These are phyloP conservation scores for Thymus mandschuricus DNA, from an alignment of 257 asterid genomes.

Conservation along the genomic window DNA sequence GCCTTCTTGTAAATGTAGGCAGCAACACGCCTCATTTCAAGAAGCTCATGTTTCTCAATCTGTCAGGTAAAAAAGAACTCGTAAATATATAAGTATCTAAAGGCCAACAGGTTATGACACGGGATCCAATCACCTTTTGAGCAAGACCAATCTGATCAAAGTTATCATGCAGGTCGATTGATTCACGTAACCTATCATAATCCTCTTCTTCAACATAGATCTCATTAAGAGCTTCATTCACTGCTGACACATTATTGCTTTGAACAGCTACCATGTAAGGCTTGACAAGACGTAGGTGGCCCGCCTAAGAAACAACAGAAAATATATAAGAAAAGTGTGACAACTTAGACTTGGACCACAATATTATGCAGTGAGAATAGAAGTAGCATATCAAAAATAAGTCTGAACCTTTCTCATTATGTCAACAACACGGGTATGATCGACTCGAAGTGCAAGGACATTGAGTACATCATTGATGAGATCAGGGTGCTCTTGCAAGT, in stretches of 20 bases:
- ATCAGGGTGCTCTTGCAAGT: constrained; percentile 98
- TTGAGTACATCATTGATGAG: constrained; percentile 92
- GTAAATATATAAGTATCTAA: constrained; percentile 10
- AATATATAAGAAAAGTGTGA: constrained; percentile 29
- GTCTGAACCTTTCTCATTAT: constrained; percentile 87
- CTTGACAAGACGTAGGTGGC: constrained; percentile 90
- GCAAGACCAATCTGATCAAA: constrained; percentile 99
- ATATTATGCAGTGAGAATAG: background rate
- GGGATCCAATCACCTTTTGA: constrained; percentile 70
- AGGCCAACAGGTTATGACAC: constrained; percentile 9
- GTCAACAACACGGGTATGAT: constrained; percentile 98
- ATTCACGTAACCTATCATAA: constrained; percentile 94
- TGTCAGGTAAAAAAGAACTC: constrained; percentile 36
- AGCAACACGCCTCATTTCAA: constrained; percentile 99
- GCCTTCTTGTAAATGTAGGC: constrained; percentile 99
- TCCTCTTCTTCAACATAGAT: constrained; percentile 99
- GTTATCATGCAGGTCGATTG: constrained; percentile 90
- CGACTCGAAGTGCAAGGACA: constrained; percentile 97
- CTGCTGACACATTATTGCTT: constrained; percentile 97
- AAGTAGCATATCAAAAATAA: constrained; percentile 22
- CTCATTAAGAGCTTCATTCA: constrained; percentile 95
- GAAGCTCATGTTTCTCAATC: constrained; percentile 99
- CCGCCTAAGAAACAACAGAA: constrained; percentile 64
- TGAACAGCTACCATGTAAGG: constrained; percentile 99
- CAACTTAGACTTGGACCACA: constrained; percentile 18